A percentile compares a stretch with the other conserved stretches of the same genome.
Evolutionary conservation across 345 rosid species (phyloP).

Genomic region (Sisymbrium irio): DNA sequence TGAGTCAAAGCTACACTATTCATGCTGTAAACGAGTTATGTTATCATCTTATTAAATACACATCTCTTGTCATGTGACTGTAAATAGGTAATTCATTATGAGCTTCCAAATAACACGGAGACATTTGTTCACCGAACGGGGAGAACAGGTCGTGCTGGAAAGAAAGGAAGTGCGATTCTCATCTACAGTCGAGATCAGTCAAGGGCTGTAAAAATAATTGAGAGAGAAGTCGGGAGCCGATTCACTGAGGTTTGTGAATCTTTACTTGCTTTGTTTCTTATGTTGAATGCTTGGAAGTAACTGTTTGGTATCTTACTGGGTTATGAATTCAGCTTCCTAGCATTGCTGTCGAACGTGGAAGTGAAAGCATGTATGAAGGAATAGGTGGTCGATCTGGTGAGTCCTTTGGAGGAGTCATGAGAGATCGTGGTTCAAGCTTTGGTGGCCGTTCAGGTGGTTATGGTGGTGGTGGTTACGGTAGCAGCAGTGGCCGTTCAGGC

Average conservation of each 20-base stretch:
- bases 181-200: conserved; percentile 69
- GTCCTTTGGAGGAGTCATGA: conserved; percentile 48
- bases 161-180: conserved; percentile 89
- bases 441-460: conserved; percentile 43
- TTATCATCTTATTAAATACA: neutral
- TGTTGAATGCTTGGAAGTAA: neutral
- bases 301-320: neutral
- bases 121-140: conserved; percentile 98
- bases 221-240: conserved; percentile 88
- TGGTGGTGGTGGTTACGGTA: conserved; percentile 38
- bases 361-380: conserved; percentile 41
- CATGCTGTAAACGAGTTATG: neutral
- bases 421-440: conserved; percentile 43
- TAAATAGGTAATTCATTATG: conserved; percentile 76
- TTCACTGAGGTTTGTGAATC: conserved; percentile 63
- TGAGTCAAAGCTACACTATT: conserved; percentile 37
- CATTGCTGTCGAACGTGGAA: conserved; percentile 54
- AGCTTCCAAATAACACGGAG: conserved; percentile 86
- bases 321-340: conserved; percentile 59
- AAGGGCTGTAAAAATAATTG: conserved; percentile 60
- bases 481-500: conserved; percentile 42
- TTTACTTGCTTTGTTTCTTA: neutral
- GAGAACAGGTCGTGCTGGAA: conserved; percentile 99
- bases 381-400: conserved; percentile 41
- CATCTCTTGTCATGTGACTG: neutral